These are phyloP conservation scores for Clonostachys solani DNA, from an alignment of 2,329 filamentous ascomycete species.

Conservation along the genomic window DNA sequence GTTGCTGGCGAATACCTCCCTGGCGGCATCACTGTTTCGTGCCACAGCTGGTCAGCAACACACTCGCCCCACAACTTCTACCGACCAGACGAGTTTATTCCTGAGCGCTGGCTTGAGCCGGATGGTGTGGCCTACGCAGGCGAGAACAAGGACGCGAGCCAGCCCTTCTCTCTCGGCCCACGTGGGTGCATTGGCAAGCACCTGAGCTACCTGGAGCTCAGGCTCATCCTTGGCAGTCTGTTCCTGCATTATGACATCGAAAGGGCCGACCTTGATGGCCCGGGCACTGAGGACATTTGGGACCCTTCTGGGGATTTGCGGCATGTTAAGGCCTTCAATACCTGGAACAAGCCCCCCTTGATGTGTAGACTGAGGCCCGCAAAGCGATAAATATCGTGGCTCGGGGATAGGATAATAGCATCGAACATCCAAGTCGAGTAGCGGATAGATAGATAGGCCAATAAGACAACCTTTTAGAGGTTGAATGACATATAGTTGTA, in stretches of 20 bases:
- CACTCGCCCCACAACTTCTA: constrained; percentile 35
- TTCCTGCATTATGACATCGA: constrained; percentile 44
- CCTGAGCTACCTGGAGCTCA: constrained; percentile 45
- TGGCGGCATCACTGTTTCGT: constrained; percentile 30
- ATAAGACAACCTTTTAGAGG: background rate
- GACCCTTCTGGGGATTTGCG: constrained; percentile 14
- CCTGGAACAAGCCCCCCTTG: constrained; percentile 18
- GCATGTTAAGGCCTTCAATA: constrained; percentile 15
- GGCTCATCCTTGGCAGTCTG: constrained; percentile 39
- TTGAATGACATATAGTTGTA: background rate
- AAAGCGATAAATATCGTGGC: background rate
- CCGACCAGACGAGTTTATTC: constrained; percentile 36
- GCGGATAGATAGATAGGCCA: background rate
- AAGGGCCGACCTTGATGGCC: constrained; percentile 18
- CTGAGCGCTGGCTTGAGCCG: constrained; percentile 40
- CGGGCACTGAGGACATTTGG: constrained; percentile 12
- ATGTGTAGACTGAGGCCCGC: constrained; percentile 14
- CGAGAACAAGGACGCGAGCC: constrained; percentile 35
- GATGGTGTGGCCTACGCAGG: constrained; percentile 21
- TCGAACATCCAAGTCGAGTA: no score
- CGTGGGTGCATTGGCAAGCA: constrained; percentile 46
- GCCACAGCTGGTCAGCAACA: constrained; percentile 29
- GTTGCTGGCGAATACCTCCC: constrained; percentile 20
- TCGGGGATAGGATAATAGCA: background rate
- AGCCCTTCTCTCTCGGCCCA: constrained; percentile 43